Base-by-base conservation (phyloP, 2,329 filamentous ascomycete genomes). In the Hymenoscyphus fraxineus region DNA sequence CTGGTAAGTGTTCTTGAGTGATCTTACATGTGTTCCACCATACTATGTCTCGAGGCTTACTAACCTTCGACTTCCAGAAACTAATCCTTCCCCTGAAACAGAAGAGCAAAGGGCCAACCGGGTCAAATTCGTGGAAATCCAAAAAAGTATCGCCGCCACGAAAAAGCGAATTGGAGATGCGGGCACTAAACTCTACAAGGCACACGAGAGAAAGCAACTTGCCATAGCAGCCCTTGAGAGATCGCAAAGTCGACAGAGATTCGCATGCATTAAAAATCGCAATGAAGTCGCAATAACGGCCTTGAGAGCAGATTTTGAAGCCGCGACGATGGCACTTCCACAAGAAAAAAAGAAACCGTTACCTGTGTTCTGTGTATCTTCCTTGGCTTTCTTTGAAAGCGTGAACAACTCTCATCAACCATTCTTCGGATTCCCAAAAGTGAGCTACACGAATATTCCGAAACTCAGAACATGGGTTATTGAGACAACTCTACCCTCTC, bases 301-400 rank as follows among this genome's bases (percentile, higher is more conserved):
- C 9, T 55, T 68, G 7, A 56, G 40, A 31, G 44, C 60, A 19
- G 63, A 70, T 12, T 70, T 61, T 32, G 59, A 67, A 9, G 19
- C 19, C 12, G 65, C 59, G 9, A 44, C 63, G 12, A 19, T 44
- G 27, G 60, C 66, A 40, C 64, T 69, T 27, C 41, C 60, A 7
- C 44, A 60, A 19, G 15, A 51, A 15, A 51, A 38, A 39, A n/a
- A 27, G 2, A 41, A 57, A 6, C 38, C 58, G 0, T 35, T 71
- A 10, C 32, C 61, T 15, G 63, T 71, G 0, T 67, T 69, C 3
- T 67, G 66, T 15, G 67, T 68, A 2, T 65, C 69, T n/a, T 61
- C 68, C 13, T 19, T 60, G 22, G 55, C 27, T 55, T 54, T 64
- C 59, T 57, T 16, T 40, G 16, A 47, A 56, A 19, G 68, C 63